Evolutionary conservation across 1,284 basidiomycete species (phyloP).

Genomic region (Cryptococcus sp.): DNA sequence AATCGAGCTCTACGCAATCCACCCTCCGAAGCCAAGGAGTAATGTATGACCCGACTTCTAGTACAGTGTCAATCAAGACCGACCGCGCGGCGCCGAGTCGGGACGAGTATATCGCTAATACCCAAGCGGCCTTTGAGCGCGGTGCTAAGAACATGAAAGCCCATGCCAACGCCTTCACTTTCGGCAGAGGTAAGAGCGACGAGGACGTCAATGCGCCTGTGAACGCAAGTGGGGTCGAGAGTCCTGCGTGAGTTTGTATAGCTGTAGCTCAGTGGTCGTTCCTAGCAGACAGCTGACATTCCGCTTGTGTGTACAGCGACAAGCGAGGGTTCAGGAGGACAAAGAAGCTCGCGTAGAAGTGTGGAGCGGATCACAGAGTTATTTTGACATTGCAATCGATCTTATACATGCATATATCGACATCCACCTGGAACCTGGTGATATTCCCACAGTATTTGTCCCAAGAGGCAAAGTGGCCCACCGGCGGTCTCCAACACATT

Average conservation of each 20-base stretch:
- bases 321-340: constrained; percentile 38
- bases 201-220: constrained; percentile 12
- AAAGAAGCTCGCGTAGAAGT: constrained; percentile 36
- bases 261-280: background rate
- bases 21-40: constrained; percentile 26
- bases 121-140: constrained; percentile 38
- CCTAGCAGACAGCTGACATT: constrained; percentile 3
- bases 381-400: too few species aligned
- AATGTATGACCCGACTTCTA: constrained; percentile 22
- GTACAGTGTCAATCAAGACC: constrained; percentile 33
- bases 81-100: constrained; percentile 31
- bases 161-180: constrained; percentile 36
- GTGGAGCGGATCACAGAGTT: too few species aligned
- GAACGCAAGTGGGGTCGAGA: constrained; percentile 6
- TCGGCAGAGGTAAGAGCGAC: constrained; percentile 9
- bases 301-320: constrained; percentile 19
- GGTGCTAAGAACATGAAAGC: constrained; percentile 35
- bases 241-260: constrained; percentile 24
- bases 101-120: constrained; percentile 38
- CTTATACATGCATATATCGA: too few species aligned
- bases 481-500: too few species aligned
- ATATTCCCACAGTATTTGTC: too few species aligned
- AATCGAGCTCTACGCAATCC: constrained; percentile 12
- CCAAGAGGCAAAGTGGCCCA: too few species aligned
- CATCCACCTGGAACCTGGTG: too few species aligned